phyloP scores from a whole-genome alignment of 2,329 filamentous ascomycete genomes.

The Macrophomina phaseolina region DNA sequence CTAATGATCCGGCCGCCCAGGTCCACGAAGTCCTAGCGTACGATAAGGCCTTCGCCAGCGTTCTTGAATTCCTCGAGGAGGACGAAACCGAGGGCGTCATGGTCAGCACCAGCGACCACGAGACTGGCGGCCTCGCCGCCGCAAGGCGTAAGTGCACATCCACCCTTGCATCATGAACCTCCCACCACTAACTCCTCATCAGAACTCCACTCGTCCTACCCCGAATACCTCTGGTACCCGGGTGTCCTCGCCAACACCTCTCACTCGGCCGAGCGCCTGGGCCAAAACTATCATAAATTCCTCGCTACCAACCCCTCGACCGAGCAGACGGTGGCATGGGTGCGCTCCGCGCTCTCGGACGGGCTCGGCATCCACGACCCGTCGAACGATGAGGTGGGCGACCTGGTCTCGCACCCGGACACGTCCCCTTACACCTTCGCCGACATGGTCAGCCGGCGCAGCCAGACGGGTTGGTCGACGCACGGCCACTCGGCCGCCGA shows the following conservation, averaged over 20 bases:
- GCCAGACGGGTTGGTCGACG: slow-evolving; percentile 91
- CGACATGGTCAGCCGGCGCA: slow-evolving; percentile 84
- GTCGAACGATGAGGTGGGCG: slow-evolving; percentile 71
- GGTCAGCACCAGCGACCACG: slow-evolving; percentile 92
- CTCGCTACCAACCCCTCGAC: slow-evolving; percentile 48
- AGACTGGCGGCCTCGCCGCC: slow-evolving; percentile 86
- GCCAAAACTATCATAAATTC: slow-evolving; percentile 65
- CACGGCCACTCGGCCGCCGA: slow-evolving; percentile 82
- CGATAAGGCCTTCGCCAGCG: slow-evolving; percentile 81
- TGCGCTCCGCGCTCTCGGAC: slow-evolving; percentile 70
- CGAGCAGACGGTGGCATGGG: slow-evolving; percentile 58
- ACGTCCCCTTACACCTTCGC: slow-evolving; percentile 70
- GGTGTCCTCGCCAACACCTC: slow-evolving; percentile 80
- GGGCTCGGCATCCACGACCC: slow-evolving; percentile 80
- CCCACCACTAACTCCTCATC: background rate
- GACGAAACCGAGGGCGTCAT: slow-evolving; percentile 78
- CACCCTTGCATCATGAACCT: background rate
- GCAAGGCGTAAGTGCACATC: slow-evolving; percentile 68
- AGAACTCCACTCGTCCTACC: slow-evolving; percentile 67
- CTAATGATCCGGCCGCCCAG: slow-evolving; percentile 62
- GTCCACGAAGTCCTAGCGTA: slow-evolving; percentile 91
- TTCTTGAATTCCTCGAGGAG: slow-evolving; percentile 81
- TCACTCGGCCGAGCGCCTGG: slow-evolving; percentile 73
- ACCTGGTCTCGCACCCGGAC: slow-evolving; percentile 65
- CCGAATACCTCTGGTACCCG: slow-evolving; percentile 81